A percentile compares a stretch with the other conserved stretches of the same genome.
Evolutionary conservation across 352 stramenopile genomes (phyloP).

Genomic region (Phytophthora tentaculata): DNA sequence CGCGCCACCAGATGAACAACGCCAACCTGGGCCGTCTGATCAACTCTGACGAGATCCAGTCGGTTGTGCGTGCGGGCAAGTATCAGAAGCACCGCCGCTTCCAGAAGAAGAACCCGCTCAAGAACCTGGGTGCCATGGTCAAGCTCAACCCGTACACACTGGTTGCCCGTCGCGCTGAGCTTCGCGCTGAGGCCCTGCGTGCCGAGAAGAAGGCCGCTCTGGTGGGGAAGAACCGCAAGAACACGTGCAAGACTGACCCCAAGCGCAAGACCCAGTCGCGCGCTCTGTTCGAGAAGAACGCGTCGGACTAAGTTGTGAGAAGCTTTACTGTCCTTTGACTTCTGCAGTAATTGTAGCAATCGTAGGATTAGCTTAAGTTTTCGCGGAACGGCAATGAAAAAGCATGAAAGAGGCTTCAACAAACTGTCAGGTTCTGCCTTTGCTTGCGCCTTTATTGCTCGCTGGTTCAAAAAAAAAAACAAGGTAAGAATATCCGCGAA

Average conservation of each 20-base stretch:
- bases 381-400: conserved; percentile 8
- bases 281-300: conserved; percentile 85
- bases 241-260: conserved; percentile 80
- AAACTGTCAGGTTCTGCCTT: too few relatives aligned
- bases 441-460: too few relatives aligned
- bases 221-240: conserved; percentile 85
- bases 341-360: background rate
- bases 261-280: conserved; percentile 81
- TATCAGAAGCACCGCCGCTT: conserved; percentile 89
- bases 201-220: conserved; percentile 90
- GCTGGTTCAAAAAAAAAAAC: too few relatives aligned
- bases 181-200: conserved; percentile 85
- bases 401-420: conserved; percentile 8
- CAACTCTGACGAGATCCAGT: conserved; percentile 99
- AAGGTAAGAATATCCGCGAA: too few relatives aligned
- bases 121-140: conserved; percentile 95
- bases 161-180: conserved; percentile 90
- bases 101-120: conserved; percentile 98
- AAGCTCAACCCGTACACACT: conserved; percentile 98
- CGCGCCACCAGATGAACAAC: conserved; percentile 96
- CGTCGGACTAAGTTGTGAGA: conserved; percentile 62
- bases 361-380: background rate
- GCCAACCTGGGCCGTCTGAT: conserved; percentile 99
- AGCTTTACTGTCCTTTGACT: background rate
- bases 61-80: conserved; percentile 95